These are phyloP conservation scores for Triticum aestivum DNA, from an alignment of 176 grass and related monocot species.

Conservation along the genomic window IWGSC_CS_RefSeq_v2.1 NC_057814.1:565364085-565364584, in stretches of 20 bases:
- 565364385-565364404: not conserved
- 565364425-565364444: constrained; percentile 20
- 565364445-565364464: not conserved
- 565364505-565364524: constrained; percentile 9
- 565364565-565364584: not conserved
- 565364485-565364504: not conserved
- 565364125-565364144: constrained; percentile 73
- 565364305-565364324: constrained; percentile 66
- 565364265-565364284: constrained; percentile 69
- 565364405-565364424: constrained; percentile 1
- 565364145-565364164: not conserved
- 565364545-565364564: not conserved
- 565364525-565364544: not conserved
- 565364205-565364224: not conserved
- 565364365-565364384: not conserved
- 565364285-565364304: constrained; percentile 71
- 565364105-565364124: constrained; percentile 66
- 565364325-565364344: not conserved
- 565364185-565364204: not conserved
- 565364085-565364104: constrained; percentile 72
- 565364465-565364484: constrained; percentile 14
- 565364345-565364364: not conserved
- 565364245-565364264: constrained; percentile 56
- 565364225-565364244: too few relatives aligned
- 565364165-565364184: too few relatives aligned